These are phyloP conservation scores for Saksenaea oblongispora DNA, from an alignment of 371 early-diverging fungal genomes.

Conservation along the genomic window DNA sequence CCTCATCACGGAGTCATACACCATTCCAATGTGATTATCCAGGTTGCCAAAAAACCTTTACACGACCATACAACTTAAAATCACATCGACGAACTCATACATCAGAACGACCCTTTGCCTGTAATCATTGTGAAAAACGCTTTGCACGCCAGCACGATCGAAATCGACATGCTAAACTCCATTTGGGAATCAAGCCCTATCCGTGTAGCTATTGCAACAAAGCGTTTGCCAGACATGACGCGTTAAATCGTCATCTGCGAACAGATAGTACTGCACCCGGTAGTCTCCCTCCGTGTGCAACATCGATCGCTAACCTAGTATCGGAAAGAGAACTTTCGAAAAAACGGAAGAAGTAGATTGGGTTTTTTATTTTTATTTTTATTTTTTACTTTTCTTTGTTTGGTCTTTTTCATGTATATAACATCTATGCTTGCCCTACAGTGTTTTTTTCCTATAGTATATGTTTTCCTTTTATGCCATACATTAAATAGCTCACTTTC, in stretches of 20 bases:
- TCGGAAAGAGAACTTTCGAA: not conserved
- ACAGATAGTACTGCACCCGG: not conserved
- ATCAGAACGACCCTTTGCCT: conserved; percentile 72
- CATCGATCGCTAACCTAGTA: not conserved
- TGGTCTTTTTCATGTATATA: not conserved
- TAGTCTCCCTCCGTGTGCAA: not conserved
- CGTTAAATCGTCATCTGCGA: conserved; percentile 61
- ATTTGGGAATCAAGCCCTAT: conserved; percentile 68
- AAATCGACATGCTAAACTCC: conserved; percentile 78
- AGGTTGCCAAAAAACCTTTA: conserved; percentile 74
- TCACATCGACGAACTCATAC: conserved; percentile 81
- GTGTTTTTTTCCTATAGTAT: not conserved
- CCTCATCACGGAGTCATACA: not conserved
- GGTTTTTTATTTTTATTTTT: not conserved
- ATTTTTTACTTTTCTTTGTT: not conserved
- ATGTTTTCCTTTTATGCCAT: not conserved
- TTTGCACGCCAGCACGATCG: conserved; percentile 81
- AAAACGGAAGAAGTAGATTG: not conserved
- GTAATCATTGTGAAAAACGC: conserved; percentile 57
- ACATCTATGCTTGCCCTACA: not conserved
- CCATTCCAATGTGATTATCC: conserved; percentile 24
- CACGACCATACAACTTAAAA: conserved; percentile 80
- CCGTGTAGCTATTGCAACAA: conserved; percentile 66
- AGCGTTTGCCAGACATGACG: conserved; percentile 78
- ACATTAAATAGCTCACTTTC: not conserved